Evolutionary conservation across 148 eudicot genomes (phyloP), one percentile per base, ranked within the genome.

Genomic region (Nyssa sinensis): DNA sequence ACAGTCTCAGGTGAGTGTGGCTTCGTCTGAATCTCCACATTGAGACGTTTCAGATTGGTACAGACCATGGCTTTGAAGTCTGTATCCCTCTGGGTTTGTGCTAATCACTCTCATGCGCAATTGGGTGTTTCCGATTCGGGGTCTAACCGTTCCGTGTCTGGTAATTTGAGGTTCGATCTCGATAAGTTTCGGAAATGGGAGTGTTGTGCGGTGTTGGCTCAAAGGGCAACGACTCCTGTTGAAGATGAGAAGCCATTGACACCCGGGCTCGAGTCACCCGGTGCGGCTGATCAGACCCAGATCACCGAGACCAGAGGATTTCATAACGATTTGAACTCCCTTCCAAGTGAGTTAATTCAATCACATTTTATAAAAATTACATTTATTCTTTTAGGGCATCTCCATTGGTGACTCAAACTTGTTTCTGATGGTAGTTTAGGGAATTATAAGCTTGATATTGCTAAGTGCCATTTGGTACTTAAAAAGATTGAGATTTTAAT

Each of bases 341-440:
- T 83, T 25, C 88, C 86, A 11, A 86, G 88, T 86, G 61, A 80
- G 86, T 75, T 76, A 29, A n/a, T n/a, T n/a, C n/a, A n/a, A n/a
- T n/a, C n/a, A n/a, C n/a, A n/a, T n/a, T n/a, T n/a, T n/a, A n/a
- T n/a, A n/a, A n/a, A n/a, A n/a, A n/a, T n/a, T n/a, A n/a, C n/a
- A n/a, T n/a, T n/a, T n/a, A n/a, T n/a, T n/a, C n/a, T n/a, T n/a
- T n/a, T n/a, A n/a, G n/a, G n/a, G n/a, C n/a, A n/a, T n/a, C n/a
- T n/a, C n/a, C n/a, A n/a, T n/a, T n/a, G n/a, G n/a, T n/a, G n/a
- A n/a, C n/a, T n/a, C n/a, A n/a, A n/a, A n/a, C n/a, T n/a, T n/a
- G n/a, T n/a, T n/a, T n/a, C n/a, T 51, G 14, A 10, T 17, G 47
- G 24, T 41, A 23, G 23, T 69, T 60, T 14, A 21, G 4, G n/a